Base-by-base conservation (phyloP, 495 filamentous ascomycete species). In the Podospora conica region DNA sequence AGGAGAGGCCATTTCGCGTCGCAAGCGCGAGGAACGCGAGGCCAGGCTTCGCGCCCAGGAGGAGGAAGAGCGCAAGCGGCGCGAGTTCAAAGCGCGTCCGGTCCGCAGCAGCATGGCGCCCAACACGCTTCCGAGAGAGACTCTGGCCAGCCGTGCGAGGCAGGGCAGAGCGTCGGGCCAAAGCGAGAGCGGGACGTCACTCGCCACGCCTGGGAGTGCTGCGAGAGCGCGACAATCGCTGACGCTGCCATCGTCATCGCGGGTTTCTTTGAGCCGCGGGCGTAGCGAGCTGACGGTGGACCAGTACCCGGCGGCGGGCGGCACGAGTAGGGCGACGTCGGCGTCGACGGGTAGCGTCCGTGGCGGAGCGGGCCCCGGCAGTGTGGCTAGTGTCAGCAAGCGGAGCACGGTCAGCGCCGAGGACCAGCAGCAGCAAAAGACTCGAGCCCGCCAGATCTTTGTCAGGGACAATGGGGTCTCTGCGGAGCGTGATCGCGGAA, bases 1-100 rank as follows among this genome's bases (percentile, higher is more conserved):
- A 0, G 89, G 90, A 31, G 90, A 92, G 64, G 89, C 87, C 25
- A 79, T 92, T 31, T 88, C 89, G 23, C 86, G 86, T 9, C 86
- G 85, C 61, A 86, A 90, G 65, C 83, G 84, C 71, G 89, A 88
- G 69, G 83, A 86, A 60, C 82, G 80, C 24, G 90, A 92, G 70
- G 87, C 88, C 61, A 83, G 85, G 59, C 74, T 85, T 58, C 85
- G 82, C 66, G 79, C 82, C 4, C 82, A 86, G 70, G 85, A 87
- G 66, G 85, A 87, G 70, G 84, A 84, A 66, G 85, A 84, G 66
- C 78, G 78, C 48, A 80, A 82, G 74, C 75, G 84, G 58, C 77
- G 83, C 23, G 80, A 84, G 57, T 89, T 90, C 80, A 91, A 89
- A 75, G 87, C 88, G 8, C 79, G 83, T 24, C 87, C 88, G 10